Evolutionary conservation across 768 basidiomycete genomes (phyloP).

Genomic region (Cubamyces sp.): DNA sequence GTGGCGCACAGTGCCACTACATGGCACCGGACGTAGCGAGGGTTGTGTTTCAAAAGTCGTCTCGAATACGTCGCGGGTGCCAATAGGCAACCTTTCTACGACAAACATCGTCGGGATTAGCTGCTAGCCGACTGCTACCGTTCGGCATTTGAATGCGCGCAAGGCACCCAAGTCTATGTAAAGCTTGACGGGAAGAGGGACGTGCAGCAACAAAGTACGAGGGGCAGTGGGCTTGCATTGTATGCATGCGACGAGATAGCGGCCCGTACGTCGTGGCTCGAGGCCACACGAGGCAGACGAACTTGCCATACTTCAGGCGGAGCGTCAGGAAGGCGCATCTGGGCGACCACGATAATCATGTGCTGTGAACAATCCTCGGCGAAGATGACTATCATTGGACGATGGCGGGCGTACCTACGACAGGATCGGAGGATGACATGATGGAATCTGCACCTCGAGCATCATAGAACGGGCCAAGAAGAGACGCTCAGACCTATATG

Average conservation of each 20-base stretch:
- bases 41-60: neutral
- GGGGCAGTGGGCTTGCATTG: neutral
- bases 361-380: conserved; percentile 19
- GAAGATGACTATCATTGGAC: conserved; percentile 18
- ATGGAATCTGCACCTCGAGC: conserved; percentile 24
- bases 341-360: conserved; percentile 17
- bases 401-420: conserved; percentile 21
- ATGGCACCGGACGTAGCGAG: conserved; percentile 8
- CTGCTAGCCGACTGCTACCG: neutral
- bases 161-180: conserved; percentile 13
- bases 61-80: neutral
- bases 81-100: neutral
- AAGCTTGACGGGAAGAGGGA: conserved; percentile 5
- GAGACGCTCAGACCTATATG: conserved; percentile 21
- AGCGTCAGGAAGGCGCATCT: conserved; percentile 18
- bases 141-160: neutral
- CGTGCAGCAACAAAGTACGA: neutral
- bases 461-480: conserved; percentile 18
- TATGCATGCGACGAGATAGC: conserved; percentile 10
- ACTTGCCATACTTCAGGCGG: conserved; percentile 12
- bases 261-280: conserved; percentile 13
- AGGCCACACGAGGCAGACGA: conserved; percentile 20
- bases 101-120: neutral
- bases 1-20: conserved; percentile 11
- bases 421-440: conserved; percentile 31